These are phyloP conservation scores for Dalbergia oliveri DNA, from an alignment of 306 rosid species.

Conservation along the genomic window DNA sequence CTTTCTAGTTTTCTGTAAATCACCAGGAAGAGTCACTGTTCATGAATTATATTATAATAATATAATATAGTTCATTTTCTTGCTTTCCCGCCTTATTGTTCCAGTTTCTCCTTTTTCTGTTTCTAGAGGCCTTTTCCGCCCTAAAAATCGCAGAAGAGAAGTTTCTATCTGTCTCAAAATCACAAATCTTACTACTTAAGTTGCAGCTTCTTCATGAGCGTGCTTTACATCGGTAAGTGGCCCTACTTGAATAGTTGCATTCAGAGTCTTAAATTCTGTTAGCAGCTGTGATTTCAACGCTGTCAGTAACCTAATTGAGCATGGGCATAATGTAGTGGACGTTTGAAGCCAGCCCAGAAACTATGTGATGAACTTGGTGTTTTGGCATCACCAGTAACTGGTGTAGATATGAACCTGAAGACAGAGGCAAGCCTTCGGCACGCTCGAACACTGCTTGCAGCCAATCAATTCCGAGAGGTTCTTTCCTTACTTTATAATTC, in stretches of 20 bases:
- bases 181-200: slow-evolving; percentile 78
- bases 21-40: slow-evolving; percentile 5
- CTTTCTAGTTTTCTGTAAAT: slow-evolving; percentile 28
- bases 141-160: slow-evolving; percentile 87
- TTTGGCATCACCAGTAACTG: slow-evolving; percentile 87
- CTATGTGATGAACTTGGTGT: slow-evolving; percentile 93
- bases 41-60: slow-evolving; percentile 22
- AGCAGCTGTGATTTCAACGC: slow-evolving; percentile 26
- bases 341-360: slow-evolving; percentile 88
- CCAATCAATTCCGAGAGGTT: slow-evolving; percentile 96
- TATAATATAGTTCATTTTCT: slow-evolving; percentile 19
- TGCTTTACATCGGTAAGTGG: slow-evolving; percentile 80
- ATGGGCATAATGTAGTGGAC: slow-evolving; percentile 67
- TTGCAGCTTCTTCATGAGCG: slow-evolving; percentile 93
- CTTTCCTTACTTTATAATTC: slow-evolving; percentile 3
- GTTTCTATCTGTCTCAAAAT: slow-evolving; percentile 84
- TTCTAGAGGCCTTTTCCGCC: slow-evolving; percentile 85
- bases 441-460: slow-evolving; percentile 92
- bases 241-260: slow-evolving; percentile 31
- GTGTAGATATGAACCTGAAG: slow-evolving; percentile 95
- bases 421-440: slow-evolving; percentile 94
- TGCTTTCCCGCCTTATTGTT: slow-evolving; percentile 31
- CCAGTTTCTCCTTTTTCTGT: slow-evolving; percentile 39
- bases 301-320: slow-evolving; percentile 39
- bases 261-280: slow-evolving; percentile 25